These are phyloP conservation scores for Colletotrichum sp. DNA, from an alignment of 2,329 filamentous ascomycete species.

Conservation along the genomic window DNA sequence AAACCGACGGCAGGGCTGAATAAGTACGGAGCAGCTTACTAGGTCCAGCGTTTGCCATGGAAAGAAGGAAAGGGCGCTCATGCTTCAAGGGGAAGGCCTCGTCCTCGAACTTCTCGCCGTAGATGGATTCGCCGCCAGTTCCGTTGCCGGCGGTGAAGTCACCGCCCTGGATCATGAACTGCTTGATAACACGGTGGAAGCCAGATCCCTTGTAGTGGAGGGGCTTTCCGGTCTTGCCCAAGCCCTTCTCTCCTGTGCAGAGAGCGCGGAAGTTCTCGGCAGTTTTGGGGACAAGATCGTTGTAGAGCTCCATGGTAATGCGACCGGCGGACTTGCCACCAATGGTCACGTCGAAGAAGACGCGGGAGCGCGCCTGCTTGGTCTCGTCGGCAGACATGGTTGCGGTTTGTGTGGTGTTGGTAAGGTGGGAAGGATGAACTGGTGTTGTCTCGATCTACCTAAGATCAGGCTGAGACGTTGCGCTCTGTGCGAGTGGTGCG, in stretches of 20 bases:
- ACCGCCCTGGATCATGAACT: slow-evolving; percentile 98
- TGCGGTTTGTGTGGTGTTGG: not conserved
- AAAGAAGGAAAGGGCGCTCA: slow-evolving; percentile 89
- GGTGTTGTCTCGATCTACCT: not conserved
- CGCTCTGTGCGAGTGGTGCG: slow-evolving; percentile 11
- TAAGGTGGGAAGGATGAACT: not conserved
- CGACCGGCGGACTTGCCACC: slow-evolving; percentile 76
- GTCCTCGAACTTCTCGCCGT: slow-evolving; percentile 95
- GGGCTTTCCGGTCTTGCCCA: slow-evolving; percentile 80
- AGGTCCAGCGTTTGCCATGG: slow-evolving; percentile 97
- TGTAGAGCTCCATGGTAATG: slow-evolving; percentile 83
- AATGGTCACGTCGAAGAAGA: slow-evolving; percentile 93
- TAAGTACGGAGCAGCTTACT: slow-evolving; percentile 54
- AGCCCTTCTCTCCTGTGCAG: slow-evolving; percentile 93
- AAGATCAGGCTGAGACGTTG: slow-evolving; percentile 36
- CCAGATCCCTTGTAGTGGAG: slow-evolving; percentile 91
- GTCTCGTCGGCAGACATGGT: slow-evolving; percentile 17
- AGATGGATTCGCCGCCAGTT: slow-evolving; percentile 96
- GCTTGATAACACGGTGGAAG: slow-evolving; percentile 98
- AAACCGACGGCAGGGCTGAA: not conserved
- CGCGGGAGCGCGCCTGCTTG: slow-evolving; percentile 70
- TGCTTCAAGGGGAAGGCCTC: slow-evolving; percentile 96
- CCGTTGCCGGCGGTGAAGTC: slow-evolving; percentile 96
- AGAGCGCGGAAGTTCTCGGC: slow-evolving; percentile 95
- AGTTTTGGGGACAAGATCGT: slow-evolving; percentile 85